phyloP scores from a whole-genome alignment of 2,329 filamentous ascomycete species.

The Penicillium sp. region DNA sequence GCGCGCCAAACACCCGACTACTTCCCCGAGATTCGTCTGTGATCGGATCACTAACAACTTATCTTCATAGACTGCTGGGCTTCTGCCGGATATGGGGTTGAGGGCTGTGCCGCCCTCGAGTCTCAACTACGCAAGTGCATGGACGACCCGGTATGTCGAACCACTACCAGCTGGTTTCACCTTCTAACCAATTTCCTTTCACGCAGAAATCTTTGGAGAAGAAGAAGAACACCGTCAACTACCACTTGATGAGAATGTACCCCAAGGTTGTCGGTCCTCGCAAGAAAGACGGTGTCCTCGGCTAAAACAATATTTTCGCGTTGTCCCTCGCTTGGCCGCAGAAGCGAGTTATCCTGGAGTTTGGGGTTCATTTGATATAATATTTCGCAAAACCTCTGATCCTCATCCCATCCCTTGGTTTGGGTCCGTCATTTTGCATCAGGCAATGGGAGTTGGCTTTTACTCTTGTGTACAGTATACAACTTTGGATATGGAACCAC shows the following conservation, averaged over 20 bases:
- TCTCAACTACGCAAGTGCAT: constrained; percentile 68
- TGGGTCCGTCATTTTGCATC: constrained; percentile 12
- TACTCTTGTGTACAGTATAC: constrained; percentile 32
- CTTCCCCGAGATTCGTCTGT: background rate
- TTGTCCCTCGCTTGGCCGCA: constrained; percentile 3
- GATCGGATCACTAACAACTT: constrained; percentile 12
- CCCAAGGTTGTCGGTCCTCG: constrained; percentile 70
- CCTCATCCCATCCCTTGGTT: constrained; percentile 10
- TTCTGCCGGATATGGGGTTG: constrained; percentile 49
- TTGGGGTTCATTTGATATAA: constrained; percentile 18
- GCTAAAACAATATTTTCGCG: constrained; percentile 24
- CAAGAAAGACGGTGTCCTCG: constrained; percentile 59
- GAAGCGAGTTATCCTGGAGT: constrained; percentile 16
- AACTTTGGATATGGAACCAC: constrained; percentile 20
- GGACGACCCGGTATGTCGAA: constrained; percentile 69
- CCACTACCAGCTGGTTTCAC: background rate
- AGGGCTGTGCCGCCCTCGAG: constrained; percentile 62
- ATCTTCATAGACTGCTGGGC: constrained; percentile 48
- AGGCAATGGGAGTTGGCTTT: constrained; percentile 23
- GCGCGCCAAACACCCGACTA: background rate
- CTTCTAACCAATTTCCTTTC: constrained; percentile 3
- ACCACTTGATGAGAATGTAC: constrained; percentile 79
- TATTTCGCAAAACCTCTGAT: constrained; percentile 4
- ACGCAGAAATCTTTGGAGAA: constrained; percentile 56
- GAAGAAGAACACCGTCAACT: constrained; percentile 84